phyloP scores from a whole-genome alignment of 441 rosid species.

The Corymbia calophylla region DNA sequence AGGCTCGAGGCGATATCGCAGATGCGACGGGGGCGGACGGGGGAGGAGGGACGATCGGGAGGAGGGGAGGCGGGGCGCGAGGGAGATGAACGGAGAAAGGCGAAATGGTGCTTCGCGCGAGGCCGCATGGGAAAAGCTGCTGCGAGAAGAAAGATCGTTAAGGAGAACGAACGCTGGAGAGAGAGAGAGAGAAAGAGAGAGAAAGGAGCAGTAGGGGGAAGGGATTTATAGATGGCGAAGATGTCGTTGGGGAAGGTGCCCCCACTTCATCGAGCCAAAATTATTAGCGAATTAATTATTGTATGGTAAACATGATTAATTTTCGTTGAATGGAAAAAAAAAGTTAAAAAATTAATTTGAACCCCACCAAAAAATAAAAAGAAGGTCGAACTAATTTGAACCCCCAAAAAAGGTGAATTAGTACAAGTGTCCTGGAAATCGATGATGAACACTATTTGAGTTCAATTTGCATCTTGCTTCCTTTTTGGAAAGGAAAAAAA shows the following conservation, averaged over 20 bases:
- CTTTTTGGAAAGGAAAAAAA: not conserved
- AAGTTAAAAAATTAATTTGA: not conserved
- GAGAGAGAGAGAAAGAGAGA: not conserved
- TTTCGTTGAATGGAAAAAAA: not conserved
- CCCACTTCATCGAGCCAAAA: not conserved
- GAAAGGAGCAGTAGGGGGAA: not conserved
- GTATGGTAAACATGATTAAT: not conserved
- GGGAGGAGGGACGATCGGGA: not conserved
- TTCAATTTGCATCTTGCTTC: not conserved
- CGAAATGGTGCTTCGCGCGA: not conserved
- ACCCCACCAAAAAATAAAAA: not conserved
- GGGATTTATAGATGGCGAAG: not conserved
- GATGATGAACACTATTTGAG: not conserved
- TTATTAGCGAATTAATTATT: not conserved
- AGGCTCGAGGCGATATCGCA: not conserved
- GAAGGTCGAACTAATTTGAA: not conserved
- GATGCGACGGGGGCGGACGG: not conserved
- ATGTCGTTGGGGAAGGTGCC: not conserved
- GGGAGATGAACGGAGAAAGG: not conserved
- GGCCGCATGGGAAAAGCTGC: not conserved
- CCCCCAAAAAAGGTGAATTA: not conserved
- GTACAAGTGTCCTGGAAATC: not conserved
- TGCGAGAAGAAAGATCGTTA: not conserved
- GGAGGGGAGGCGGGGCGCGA: not conserved
- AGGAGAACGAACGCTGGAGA: not conserved